A percentile compares a stretch with the other conserved stretches of the same genome.
Conservation (phyloP, 2,329 filamentous ascomycete genomes). For the Trichoderma polysporum region DNA sequence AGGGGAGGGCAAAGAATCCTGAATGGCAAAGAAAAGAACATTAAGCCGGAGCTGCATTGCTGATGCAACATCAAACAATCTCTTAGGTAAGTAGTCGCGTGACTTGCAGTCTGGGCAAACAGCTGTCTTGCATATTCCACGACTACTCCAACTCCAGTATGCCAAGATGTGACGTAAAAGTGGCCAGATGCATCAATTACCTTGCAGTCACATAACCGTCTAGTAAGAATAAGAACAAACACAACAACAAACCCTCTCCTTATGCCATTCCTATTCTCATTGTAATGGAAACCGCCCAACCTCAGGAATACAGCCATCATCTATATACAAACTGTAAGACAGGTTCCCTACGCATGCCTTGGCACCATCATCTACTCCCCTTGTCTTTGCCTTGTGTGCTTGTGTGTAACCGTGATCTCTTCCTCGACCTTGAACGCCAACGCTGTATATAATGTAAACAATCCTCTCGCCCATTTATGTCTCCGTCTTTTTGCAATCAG, state of each 20-base stretch:
- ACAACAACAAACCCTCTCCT: background rate
- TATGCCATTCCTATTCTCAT: background rate
- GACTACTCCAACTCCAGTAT: background rate
- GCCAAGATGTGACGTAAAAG: background rate
- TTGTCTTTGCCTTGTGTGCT: background rate
- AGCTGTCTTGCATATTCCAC: background rate
- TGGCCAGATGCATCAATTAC: background rate
- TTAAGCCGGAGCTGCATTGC: background rate
- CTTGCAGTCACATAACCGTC: background rate
- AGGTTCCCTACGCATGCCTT: conserved; percentile 20
- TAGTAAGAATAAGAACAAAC: background rate
- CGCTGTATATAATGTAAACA: conserved; percentile 34
- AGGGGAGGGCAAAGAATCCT: background rate
- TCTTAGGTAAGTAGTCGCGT: conserved; percentile 17
- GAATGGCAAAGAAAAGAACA: background rate
- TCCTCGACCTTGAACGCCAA: conserved; percentile 32
- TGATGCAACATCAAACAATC: conserved; percentile 1
- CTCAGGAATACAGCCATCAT: background rate
- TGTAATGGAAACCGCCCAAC: background rate
- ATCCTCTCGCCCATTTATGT: conserved; percentile 19
- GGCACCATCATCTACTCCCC: background rate
- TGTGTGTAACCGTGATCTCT: background rate
- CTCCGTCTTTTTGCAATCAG: conserved; percentile 1
- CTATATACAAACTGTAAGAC: conserved; percentile 14
- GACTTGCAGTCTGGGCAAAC: conserved; percentile 8